Conservation (phyloP, 148 eudicot genomes). For the Diospyros kaki region DNA sequence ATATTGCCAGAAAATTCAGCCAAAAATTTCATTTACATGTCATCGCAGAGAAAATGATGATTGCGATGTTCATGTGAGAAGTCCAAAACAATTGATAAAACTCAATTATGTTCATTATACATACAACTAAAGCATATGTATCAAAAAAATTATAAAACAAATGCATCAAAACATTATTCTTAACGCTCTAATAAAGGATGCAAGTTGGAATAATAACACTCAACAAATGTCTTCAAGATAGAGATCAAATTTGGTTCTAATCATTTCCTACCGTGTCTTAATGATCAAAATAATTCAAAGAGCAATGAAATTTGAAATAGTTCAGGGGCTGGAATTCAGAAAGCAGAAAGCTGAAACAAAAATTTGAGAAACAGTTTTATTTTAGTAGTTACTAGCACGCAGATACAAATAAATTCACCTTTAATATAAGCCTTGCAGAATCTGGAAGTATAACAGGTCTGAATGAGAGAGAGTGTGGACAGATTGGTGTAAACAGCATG, state of each 20-base stretch:
- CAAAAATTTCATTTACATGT: neutral
- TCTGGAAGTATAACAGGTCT: conserved; percentile 99
- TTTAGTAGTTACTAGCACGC: neutral
- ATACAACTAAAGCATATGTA: too few relatives aligned
- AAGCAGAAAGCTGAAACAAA: neutral
- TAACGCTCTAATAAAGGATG: neutral
- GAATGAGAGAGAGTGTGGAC: conserved; percentile 97
- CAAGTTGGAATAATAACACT: neutral
- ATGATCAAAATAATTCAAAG: neutral
- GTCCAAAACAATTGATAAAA: too few relatives aligned
- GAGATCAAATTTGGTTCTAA: neutral
- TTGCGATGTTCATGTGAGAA: too few relatives aligned
- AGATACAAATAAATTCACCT: conserved; percentile 37
- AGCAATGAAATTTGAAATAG: neutral
- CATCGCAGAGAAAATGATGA: too few relatives aligned
- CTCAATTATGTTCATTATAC: too few relatives aligned
- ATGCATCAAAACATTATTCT: too few relatives aligned
- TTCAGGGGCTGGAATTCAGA: neutral
- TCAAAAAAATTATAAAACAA: too few relatives aligned
- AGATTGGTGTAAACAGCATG: conserved; percentile 97
- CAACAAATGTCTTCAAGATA: neutral
- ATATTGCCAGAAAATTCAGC: neutral
- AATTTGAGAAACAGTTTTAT: neutral
- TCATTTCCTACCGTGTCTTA: neutral
- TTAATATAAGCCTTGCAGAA: conserved; percentile 86